Evolutionary conservation across 2,329 filamentous ascomycete species (phyloP).

Genomic region (Pseudogymnoascus verrucosus): DNA sequence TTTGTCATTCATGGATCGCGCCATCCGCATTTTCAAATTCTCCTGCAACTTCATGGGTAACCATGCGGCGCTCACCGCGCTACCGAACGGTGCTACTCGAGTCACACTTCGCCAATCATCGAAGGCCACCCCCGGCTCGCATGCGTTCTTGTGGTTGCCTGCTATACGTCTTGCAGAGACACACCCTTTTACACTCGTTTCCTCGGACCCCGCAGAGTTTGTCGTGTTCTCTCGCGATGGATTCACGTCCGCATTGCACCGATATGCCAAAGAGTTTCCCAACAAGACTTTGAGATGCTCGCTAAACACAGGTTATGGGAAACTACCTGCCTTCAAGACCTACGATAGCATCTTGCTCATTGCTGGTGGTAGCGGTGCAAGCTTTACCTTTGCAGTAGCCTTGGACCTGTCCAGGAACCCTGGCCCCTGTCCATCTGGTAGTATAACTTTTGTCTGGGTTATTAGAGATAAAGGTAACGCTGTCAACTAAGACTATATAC

Average conservation of each 20-base stretch:
- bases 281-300: conserved; percentile 42
- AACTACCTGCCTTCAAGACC: conserved; percentile 41
- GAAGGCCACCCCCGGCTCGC: conserved; percentile 44
- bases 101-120: conserved; percentile 44
- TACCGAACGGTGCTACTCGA: conserved; percentile 46
- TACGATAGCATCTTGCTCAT: conserved; percentile 51
- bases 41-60: conserved; percentile 33
- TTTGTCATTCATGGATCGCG: conserved; percentile 45
- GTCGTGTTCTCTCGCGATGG: conserved; percentile 50
- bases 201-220: conserved; percentile 42
- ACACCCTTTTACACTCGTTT: conserved; percentile 56
- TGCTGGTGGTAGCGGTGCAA: conserved; percentile 53
- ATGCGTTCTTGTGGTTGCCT: conserved; percentile 59
- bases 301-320: conserved; percentile 53
- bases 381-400: conserved; percentile 46
- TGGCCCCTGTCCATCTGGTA: conserved; percentile 13
- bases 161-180: conserved; percentile 47
- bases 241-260: conserved; percentile 49
- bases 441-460: conserved; percentile 33
- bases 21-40: conserved; percentile 39
- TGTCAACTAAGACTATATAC: background rate
- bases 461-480: conserved; percentile 38
- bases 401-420: conserved; percentile 39
- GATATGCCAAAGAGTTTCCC: conserved; percentile 41
- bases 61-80: conserved; percentile 42